Evolutionary conservation across 257 asterid genomes (phyloP).

Genomic region (Verbascum thapsus): DNA sequence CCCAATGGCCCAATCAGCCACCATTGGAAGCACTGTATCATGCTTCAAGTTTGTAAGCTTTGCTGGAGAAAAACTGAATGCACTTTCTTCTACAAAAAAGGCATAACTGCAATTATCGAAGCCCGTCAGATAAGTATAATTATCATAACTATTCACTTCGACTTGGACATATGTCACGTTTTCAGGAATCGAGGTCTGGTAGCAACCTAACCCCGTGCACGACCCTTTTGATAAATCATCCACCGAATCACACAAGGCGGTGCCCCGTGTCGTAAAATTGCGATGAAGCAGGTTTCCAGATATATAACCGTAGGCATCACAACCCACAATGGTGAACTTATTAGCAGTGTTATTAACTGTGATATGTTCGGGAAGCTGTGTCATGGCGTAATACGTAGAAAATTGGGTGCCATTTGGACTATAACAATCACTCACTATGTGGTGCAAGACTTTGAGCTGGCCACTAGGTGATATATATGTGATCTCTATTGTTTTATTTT

Average conservation of each 20-base stretch:
- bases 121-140: fast-evolving
- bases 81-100: slow-evolving; percentile 31
- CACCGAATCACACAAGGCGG: too few relatives aligned
- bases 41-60: slow-evolving; percentile 9
- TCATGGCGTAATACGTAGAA: too few relatives aligned
- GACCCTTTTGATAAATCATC: slow-evolving; percentile 21
- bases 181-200: slow-evolving; percentile 35
- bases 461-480: slow-evolving; percentile 29
- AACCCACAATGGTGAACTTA: slow-evolving; percentile 40
- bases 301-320: slow-evolving; percentile 30
- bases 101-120: slow-evolving; percentile 29
- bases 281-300: too few relatives aligned
- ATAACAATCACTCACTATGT: slow-evolving; percentile 24
- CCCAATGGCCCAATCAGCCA: slow-evolving; percentile 45
- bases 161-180: not conserved
- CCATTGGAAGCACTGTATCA: slow-evolving; percentile 26
- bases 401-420: not conserved
- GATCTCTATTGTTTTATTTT: not conserved
- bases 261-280: too few relatives aligned
- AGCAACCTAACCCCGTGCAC: slow-evolving; percentile 42
- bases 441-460: slow-evolving; percentile 5
- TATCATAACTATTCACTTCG: not conserved
- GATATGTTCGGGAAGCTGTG: fast-evolving
- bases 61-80: slow-evolving; percentile 17
- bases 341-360: slow-evolving; percentile 26